A percentile compares a stretch with the other conserved stretches of the same genome.
Conservation (phyloP, 2,329 filamentous ascomycete species). For the Verticillium nonalfalfae region DNA sequence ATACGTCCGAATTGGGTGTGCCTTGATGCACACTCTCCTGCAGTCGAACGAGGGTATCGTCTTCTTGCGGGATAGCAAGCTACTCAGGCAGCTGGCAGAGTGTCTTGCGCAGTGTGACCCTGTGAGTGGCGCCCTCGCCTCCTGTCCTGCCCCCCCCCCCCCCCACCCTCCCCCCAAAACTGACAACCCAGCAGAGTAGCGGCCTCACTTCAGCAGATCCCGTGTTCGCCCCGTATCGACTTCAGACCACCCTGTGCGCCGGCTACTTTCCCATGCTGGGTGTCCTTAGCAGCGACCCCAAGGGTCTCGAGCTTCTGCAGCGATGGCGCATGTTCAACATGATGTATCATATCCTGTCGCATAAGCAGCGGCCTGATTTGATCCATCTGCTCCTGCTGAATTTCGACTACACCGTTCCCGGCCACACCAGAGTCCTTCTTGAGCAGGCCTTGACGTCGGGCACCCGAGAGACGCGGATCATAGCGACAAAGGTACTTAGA, state of each 20-base stretch:
- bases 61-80: conserved; percentile 86
- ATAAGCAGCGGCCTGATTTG: conserved; percentile 84
- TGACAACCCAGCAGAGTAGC: conserved; percentile 43
- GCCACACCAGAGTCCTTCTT: conserved; percentile 84
- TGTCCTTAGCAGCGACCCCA: conserved; percentile 72
- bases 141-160: background rate
- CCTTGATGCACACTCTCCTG: conserved; percentile 77
- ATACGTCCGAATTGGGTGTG: conserved; percentile 85
- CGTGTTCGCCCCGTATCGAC: conserved; percentile 79
- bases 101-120: conserved; percentile 93
- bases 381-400: conserved; percentile 83
- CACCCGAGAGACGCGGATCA: conserved; percentile 85
- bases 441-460: conserved; percentile 91
- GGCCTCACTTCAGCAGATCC: conserved; percentile 76
- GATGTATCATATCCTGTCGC: conserved; percentile 96
- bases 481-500: conserved; percentile 77
- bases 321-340: conserved; percentile 99
- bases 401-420: conserved; percentile 85
- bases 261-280: conserved; percentile 95
- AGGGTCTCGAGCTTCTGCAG: conserved; percentile 84
- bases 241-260: conserved; percentile 80
- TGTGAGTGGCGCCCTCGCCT: conserved; percentile 36
- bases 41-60: conserved; percentile 79
- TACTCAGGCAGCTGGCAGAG: conserved; percentile 89
- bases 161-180: too few relatives aligned